Evolutionary conservation across 768 basidiomycete genomes (phyloP).

Genomic region (Antrodiella citrinella): DNA sequence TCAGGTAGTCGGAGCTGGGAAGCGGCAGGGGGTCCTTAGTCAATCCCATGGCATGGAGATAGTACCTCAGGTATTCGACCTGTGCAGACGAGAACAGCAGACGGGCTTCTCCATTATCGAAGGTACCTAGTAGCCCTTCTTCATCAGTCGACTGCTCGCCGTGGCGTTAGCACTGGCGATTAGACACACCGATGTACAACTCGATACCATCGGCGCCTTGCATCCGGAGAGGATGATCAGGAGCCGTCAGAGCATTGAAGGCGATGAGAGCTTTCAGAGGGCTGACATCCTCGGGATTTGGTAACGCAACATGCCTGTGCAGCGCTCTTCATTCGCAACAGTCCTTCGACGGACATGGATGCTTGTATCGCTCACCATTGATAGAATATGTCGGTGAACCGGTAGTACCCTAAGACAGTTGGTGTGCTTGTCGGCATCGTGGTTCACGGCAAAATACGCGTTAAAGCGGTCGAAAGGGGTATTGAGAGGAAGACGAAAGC

Average conservation of each 20-base stretch:
- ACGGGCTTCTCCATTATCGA: constrained; percentile 66
- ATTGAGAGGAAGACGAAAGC: not conserved
- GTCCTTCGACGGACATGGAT: not conserved
- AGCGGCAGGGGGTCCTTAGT: constrained; percentile 59
- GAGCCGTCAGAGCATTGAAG: constrained; percentile 60
- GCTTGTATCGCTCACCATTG: constrained; percentile 45
- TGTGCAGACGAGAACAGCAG: constrained; percentile 78
- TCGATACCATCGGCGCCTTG: constrained; percentile 60
- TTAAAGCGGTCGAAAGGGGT: not conserved
- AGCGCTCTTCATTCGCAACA: no score
- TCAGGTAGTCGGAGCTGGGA: constrained; percentile 71
- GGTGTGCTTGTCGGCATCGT: not conserved
- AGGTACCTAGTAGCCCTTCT: constrained; percentile 38
- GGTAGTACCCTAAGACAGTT: constrained; percentile 49
- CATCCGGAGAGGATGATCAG: constrained; percentile 63
- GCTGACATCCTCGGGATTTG: constrained; percentile 48
- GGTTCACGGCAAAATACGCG: not conserved
- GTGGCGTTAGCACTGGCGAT: not conserved
- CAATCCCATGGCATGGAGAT: constrained; percentile 67
- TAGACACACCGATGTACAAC: constrained; percentile 53
- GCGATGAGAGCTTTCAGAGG: constrained; percentile 66
- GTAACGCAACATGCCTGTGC: constrained; percentile 47
- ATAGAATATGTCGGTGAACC: constrained; percentile 81
- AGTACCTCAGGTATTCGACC: constrained; percentile 80
- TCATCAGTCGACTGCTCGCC: not conserved